Evolutionary conservation across 768 basidiomycete species (phyloP).

Genomic region (Tephrocybe sp.): DNA sequence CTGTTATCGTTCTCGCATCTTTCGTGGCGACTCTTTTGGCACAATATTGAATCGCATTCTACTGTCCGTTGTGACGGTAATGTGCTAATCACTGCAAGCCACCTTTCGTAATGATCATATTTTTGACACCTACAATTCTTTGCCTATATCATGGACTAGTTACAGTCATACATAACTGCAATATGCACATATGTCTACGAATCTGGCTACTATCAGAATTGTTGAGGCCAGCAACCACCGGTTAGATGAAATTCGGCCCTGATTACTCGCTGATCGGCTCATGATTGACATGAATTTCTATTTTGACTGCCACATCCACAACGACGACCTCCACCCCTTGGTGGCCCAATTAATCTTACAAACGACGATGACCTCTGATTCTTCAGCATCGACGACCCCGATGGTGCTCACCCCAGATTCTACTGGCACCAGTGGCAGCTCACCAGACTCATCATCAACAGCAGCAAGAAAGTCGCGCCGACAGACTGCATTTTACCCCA

Average conservation of each 20-base stretch:
- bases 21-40: background rate
- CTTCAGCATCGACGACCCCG: slow-evolving; percentile 49
- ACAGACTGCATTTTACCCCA: slow-evolving; percentile 78
- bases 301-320: slow-evolving; percentile 6
- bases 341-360: background rate
- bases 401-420: slow-evolving; percentile 62
- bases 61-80: too few species aligned
- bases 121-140: too few species aligned
- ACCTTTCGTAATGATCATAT: too few species aligned
- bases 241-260: background rate
- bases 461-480: slow-evolving; percentile 53
- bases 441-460: slow-evolving; percentile 26
- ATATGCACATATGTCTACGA: too few species aligned
- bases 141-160: too few species aligned
- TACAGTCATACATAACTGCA: too few species aligned
- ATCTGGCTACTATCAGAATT: too few species aligned
- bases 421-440: slow-evolving; percentile 38
- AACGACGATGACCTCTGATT: slow-evolving; percentile 36
- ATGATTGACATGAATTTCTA: slow-evolving; percentile 2
- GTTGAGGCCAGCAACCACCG: too few species aligned
- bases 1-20: background rate
- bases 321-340: slow-evolving; percentile 2
- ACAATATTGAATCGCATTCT: background rate
- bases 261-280: slow-evolving; percentile 7
- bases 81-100: too few species aligned